Evolutionary conservation across 805 yeast genomes (phyloP).

Genomic region (Saccharomycopsis microspora): DNA sequence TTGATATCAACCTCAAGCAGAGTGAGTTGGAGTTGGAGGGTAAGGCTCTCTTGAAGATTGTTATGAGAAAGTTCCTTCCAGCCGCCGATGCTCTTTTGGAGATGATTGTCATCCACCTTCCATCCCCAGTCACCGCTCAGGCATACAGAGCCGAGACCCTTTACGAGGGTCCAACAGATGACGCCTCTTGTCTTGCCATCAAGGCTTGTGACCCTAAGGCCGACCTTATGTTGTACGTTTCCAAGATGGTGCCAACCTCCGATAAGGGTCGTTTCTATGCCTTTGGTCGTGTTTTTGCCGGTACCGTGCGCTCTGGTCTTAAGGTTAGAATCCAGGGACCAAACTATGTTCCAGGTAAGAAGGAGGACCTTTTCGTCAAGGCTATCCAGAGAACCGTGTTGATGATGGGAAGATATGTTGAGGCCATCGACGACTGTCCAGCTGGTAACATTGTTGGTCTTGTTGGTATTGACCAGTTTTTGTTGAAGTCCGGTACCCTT

Average conservation of each 20-base stretch:
- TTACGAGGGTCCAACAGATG: slow-evolving; percentile 98
- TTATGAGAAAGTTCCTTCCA: slow-evolving; percentile 99
- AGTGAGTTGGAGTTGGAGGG: slow-evolving; percentile 98
- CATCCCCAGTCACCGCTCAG: slow-evolving; percentile 99
- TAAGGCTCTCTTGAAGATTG: slow-evolving; percentile 95
- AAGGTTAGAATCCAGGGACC: slow-evolving; percentile 99
- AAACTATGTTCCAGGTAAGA: slow-evolving; percentile 97
- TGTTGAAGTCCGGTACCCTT: slow-evolving; percentile 97
- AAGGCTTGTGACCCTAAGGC: slow-evolving; percentile 98
- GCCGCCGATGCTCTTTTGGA: slow-evolving; percentile 99
- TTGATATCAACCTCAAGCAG: slow-evolving; percentile 86
- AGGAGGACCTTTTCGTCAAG: slow-evolving; percentile 94
- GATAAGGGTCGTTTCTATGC: slow-evolving; percentile 99
- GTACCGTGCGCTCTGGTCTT: slow-evolving; percentile 98
- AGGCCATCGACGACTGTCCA: slow-evolving; percentile 98
- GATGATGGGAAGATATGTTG: slow-evolving; percentile 99
- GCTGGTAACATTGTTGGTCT: slow-evolving; percentile 99
- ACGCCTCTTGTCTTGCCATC: slow-evolving; percentile 82
- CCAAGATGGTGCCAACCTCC: slow-evolving; percentile 99
- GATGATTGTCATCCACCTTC: slow-evolving; percentile 97
- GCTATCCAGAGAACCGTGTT: slow-evolving; percentile 98
- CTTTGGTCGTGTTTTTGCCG: slow-evolving; percentile 99
- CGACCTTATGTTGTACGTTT: slow-evolving; percentile 97
- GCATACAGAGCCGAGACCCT: slow-evolving; percentile 97
- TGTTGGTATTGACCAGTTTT: slow-evolving; percentile 99